phyloP scores from a whole-genome alignment of 345 rosid species.

The Nasturtium officinale region DNA sequence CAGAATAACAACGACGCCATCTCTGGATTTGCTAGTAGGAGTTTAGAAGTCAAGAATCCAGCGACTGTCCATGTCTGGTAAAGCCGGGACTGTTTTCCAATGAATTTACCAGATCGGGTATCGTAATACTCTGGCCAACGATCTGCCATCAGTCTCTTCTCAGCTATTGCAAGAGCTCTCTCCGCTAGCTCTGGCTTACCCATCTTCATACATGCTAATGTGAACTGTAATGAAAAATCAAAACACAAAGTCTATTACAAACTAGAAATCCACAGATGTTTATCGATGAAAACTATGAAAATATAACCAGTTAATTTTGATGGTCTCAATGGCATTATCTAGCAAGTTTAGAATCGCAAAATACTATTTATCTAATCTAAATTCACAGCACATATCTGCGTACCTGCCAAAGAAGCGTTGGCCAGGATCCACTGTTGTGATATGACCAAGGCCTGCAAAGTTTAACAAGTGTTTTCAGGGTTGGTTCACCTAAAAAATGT shows the following conservation, averaged over 20 bases:
- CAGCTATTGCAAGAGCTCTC: slow-evolving; percentile 78
- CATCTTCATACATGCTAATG: slow-evolving; percentile 98
- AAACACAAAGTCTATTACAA: not conserved
- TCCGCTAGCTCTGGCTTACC: slow-evolving; percentile 70
- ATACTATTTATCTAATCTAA: not conserved
- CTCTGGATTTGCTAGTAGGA: slow-evolving; percentile 78
- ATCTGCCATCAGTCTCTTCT: slow-evolving; percentile 72
- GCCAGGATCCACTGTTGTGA: slow-evolving; percentile 99
- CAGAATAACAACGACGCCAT: slow-evolving; percentile 76
- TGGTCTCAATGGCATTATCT: not conserved
- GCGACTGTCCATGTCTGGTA: slow-evolving; percentile 95
- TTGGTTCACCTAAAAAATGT: not conserved
- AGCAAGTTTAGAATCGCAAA: not conserved
- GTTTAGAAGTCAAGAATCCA: slow-evolving; percentile 80
- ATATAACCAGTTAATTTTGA: not conserved
- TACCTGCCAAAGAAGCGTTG: slow-evolving; percentile 99
- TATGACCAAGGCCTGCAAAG: slow-evolving; percentile 92
- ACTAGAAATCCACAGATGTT: not conserved
- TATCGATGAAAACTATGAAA: not conserved
- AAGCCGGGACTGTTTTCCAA: slow-evolving; percentile 86
- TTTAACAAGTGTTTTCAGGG: slow-evolving; percentile 21
- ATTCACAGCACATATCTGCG: not conserved
- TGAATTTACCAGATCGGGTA: slow-evolving; percentile 81
- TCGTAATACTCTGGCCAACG: slow-evolving; percentile 96
- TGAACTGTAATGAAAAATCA: slow-evolving; percentile 57